phyloP scores from a whole-genome alignment of 2,329 filamentous ascomycete species.

The Fusarium abutilonis region DNA sequence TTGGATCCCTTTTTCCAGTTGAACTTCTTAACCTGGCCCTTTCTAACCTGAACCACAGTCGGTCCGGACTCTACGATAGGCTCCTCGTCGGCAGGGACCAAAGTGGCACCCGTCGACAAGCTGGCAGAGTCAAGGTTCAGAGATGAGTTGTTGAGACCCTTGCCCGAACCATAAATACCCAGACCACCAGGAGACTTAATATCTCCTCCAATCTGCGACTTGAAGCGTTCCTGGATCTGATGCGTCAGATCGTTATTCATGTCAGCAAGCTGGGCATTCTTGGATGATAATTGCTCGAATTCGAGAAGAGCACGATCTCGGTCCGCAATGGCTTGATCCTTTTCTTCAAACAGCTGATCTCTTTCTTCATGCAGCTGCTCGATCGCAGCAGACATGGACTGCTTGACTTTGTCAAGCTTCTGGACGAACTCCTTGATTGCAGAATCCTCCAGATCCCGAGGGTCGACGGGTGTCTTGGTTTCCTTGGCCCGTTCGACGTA shows the following conservation, averaged over 20 bases:
- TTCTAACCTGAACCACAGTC: conserved; percentile 95
- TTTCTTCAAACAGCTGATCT: conserved; percentile 85
- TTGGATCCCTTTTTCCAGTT: conserved; percentile 99
- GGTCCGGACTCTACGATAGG: conserved; percentile 75
- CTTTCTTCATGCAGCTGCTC: conserved; percentile 74
- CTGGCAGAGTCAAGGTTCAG: conserved; percentile 63
- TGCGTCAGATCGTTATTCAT: conserved; percentile 96
- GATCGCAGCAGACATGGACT: conserved; percentile 65
- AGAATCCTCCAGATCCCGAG: conserved; percentile 84
- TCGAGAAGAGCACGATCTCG: conserved; percentile 94
- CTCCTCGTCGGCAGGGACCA: conserved; percentile 73
- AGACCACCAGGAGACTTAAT: conserved; percentile 63
- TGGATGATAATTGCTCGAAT: conserved; percentile 92
- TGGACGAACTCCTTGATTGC: conserved; percentile 93
- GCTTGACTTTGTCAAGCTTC: conserved; percentile 70
- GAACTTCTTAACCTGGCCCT: conserved; percentile 94
- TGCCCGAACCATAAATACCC: conserved; percentile 65
- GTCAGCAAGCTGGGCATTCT: conserved; percentile 93
- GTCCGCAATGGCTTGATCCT: conserved; percentile 81
- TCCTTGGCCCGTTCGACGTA: conserved; percentile 89
- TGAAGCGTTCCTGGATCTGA: conserved; percentile 93
- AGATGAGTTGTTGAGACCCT: conserved; percentile 61
- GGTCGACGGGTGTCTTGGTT: conserved; percentile 80
- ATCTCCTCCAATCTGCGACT: conserved; percentile 72
- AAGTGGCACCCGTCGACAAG: conserved; percentile 66